Evolutionary conservation across 805 yeast species (phyloP).

Genomic region (Kregervanrija pseudodelftensis): DNA sequence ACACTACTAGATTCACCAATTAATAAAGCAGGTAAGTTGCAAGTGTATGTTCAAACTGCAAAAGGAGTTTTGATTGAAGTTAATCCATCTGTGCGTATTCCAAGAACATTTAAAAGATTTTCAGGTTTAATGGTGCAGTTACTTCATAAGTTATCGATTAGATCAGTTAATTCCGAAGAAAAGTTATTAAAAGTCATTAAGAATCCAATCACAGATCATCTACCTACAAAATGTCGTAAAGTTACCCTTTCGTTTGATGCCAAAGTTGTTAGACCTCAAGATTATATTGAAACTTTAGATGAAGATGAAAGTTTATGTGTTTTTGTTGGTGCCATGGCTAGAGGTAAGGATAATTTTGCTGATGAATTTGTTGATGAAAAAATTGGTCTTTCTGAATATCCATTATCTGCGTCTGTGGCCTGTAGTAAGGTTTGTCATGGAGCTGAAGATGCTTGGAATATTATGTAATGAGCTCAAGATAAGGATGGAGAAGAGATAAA

Average conservation of each 20-base stretch:
- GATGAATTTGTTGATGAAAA: constrained; percentile 96
- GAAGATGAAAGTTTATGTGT: constrained; percentile 94
- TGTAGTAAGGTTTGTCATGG: constrained; percentile 98
- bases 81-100: constrained; percentile 93
- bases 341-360: constrained; percentile 96
- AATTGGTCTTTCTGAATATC: constrained; percentile 90
- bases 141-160: constrained; percentile 83
- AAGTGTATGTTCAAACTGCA: constrained; percentile 94
- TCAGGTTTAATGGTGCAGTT: constrained; percentile 97
- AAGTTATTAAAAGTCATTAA: constrained; percentile 89
- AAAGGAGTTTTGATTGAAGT: constrained; percentile 92
- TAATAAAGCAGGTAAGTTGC: constrained; percentile 94
- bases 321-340: constrained; percentile 98
- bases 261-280: constrained; percentile 79
- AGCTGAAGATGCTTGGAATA: constrained; percentile 96
- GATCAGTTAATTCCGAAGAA: constrained; percentile 94
- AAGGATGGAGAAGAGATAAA: too few species aligned
- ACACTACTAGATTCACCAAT: constrained; percentile 95
- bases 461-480: constrained; percentile 30
- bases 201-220: constrained; percentile 94
- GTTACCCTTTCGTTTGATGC: constrained; percentile 91
- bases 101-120: constrained; percentile 96
- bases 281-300: constrained; percentile 72
- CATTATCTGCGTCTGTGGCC: constrained; percentile 95
- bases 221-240: constrained; percentile 93